Conservation (phyloP, 106 monocot genomes). For the Hemerocallis citrina region DNA sequence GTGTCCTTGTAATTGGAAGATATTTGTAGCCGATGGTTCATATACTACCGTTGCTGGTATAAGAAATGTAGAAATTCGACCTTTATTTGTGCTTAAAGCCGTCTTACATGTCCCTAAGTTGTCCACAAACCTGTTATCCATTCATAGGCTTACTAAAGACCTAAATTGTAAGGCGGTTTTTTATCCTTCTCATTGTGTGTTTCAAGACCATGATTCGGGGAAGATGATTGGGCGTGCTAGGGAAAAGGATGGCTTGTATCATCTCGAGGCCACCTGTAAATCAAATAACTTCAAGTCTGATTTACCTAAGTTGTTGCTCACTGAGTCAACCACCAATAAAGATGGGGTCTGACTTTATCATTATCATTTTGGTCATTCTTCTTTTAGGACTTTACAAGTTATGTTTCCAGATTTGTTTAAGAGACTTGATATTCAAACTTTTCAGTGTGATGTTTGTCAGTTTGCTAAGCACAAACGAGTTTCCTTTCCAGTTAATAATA, state of each 20-base stretch:
- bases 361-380: neutral
- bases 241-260: too few relatives aligned
- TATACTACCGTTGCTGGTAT: neutral
- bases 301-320: too few relatives aligned
- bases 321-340: neutral
- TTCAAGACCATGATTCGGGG: neutral
- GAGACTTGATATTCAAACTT: neutral
- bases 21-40: neutral
- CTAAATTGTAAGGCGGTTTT: neutral
- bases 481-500: neutral
- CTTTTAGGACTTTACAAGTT: neutral
- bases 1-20: neutral
- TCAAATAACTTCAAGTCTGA: neutral
- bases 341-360: neutral
- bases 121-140: neutral
- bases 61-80: neutral
- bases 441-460: neutral
- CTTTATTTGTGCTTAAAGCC: neutral
- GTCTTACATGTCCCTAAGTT: neutral
- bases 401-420: neutral
- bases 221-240: conserved; percentile 1
- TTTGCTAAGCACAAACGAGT: neutral
- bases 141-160: neutral
- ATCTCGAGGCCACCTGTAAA: neutral
- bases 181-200: neutral